Evolutionary conservation across 441 rosid species (phyloP).

Genomic region (Hypseocharis bilobata): DNA sequence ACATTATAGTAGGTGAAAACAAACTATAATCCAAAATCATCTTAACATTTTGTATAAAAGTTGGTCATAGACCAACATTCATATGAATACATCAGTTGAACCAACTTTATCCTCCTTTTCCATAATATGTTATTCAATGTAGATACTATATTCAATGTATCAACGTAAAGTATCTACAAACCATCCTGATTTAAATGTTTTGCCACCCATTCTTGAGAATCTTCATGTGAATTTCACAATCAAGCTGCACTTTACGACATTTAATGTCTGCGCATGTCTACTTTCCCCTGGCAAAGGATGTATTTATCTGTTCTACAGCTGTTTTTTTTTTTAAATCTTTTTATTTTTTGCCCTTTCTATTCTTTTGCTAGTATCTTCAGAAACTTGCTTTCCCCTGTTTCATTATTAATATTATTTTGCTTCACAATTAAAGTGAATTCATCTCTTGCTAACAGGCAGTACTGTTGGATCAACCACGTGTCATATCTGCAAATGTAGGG

Average conservation of each 20-base stretch:
- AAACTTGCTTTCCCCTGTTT: too few relatives aligned
- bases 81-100: neutral
- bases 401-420: neutral
- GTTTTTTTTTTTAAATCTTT: too few relatives aligned
- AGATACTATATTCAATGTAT: neutral
- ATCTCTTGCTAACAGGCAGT: constrained; percentile 38
- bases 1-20: too few relatives aligned
- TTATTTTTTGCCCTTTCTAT: too few relatives aligned
- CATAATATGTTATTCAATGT: too few relatives aligned
- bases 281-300: too few relatives aligned
- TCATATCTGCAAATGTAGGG: constrained; percentile 52
- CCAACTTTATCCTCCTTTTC: neutral
- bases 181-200: neutral
- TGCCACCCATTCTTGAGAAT: neutral
- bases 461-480: constrained; percentile 66
- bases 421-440: neutral
- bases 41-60: neutral
- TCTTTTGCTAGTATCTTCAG: too few relatives aligned
- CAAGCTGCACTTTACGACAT: neutral
- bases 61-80: neutral
- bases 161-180: neutral
- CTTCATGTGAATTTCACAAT: neutral
- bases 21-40: too few relatives aligned
- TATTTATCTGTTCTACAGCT: neutral
- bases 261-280: neutral